Evolutionary conservation across 345 rosid genomes (phyloP), one percentile per base, ranked within the genome.

Genomic region (Rhodomyrtus tomentosa): DNA sequence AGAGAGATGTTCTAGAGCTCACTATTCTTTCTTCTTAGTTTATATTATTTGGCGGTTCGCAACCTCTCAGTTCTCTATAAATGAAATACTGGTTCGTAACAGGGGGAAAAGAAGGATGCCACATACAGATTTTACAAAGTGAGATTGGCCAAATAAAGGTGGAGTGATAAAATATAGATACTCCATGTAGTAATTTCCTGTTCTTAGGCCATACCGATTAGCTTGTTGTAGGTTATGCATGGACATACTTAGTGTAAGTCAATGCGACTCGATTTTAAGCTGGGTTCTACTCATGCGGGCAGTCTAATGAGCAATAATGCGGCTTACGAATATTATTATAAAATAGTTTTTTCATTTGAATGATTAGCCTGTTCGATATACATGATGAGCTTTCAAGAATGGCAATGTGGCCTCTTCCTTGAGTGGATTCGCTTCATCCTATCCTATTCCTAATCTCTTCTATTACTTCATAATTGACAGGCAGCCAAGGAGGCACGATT

Each of bases 401-500:
- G 45, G 38, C 45, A 68, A 68, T 36, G 45, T 0, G 25, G 51
- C 82, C 54, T 50, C 38, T 49, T 32, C 50, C 84, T 55, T 58
- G 32, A 48, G 27, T 58, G 7, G 22, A 49, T 56, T 27, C 36
- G 55, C 55, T n/a, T 32, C 10, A 27, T 62, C n/a, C 12, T 83
- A 22, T 58, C 49, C 38, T 54, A 25, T 83, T 22, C 76, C 54
- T 3, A 27, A 21, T 40, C 76, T 42, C 72, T 59, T 56, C 79
- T 48, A 13, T 82, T 36, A 10, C 84, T 82, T 83, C 45, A 52
- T 82, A 56, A 53, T 62, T 52, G 83, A 50, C 89, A 97, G 99
- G 96, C 89, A 18, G 98, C 91, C 59, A 97, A 95, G 93, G 89
- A 89, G 50, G 93, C 93, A 1, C 86, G 92, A 4, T 86, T 95